Evolutionary conservation across 2,329 filamentous ascomycete genomes (phyloP).

Genomic region (Fusarium sp.): DNA sequence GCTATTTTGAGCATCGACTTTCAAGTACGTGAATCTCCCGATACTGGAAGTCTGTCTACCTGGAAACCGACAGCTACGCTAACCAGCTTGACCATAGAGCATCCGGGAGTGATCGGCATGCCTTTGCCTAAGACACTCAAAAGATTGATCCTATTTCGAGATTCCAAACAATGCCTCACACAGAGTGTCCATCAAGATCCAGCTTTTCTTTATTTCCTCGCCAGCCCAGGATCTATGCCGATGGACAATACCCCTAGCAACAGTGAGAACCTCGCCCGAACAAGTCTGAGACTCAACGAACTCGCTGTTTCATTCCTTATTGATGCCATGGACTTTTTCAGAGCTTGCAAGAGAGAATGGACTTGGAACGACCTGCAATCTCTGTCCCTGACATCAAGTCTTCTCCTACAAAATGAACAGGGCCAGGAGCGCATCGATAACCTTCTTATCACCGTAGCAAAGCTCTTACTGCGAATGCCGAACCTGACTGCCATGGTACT

Average conservation of each 20-base stretch:
- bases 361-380: not conserved
- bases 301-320: slow-evolving; percentile 3
- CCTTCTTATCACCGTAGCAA: not conserved
- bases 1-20: too few relatives aligned
- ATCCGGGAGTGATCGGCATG: not conserved
- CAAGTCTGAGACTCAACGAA: not conserved
- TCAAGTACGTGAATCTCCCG: not conserved
- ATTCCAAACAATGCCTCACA: not conserved
- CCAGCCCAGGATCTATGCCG: not conserved
- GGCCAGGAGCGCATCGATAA: rapidly evolving
- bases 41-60: not conserved
- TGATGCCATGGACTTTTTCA: not conserved
- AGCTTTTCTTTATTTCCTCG: not conserved
- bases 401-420: not conserved
- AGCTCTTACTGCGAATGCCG: not conserved
- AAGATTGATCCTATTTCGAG: not conserved
- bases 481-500: slow-evolving; percentile 1
- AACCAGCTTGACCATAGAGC: not conserved
- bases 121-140: not conserved
- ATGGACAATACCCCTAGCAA: not conserved
- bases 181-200: not conserved
- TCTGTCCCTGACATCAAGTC: not conserved
- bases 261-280: not conserved
- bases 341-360: not conserved
- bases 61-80: not conserved